Conservation (phyloP, 164 flowering plant species). For the Chimonanthus salicifolius region DNA sequence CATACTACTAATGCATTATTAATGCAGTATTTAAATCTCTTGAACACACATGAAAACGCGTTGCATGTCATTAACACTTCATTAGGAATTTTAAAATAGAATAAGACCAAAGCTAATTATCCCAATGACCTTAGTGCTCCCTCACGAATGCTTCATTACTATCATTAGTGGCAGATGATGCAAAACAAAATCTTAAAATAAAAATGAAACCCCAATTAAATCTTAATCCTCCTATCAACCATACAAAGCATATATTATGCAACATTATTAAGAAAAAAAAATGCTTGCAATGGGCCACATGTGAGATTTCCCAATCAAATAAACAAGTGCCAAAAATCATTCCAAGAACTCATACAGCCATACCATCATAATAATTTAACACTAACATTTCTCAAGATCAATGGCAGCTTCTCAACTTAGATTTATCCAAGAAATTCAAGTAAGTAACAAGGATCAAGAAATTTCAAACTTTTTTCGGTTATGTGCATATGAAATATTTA, state of each 20-base stretch:
- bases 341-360: background rate
- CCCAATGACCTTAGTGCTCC: background rate
- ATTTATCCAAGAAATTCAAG: background rate
- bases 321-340: background rate
- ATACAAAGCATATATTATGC: background rate
- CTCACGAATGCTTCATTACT: background rate
- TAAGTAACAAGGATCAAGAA: background rate
- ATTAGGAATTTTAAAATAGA: background rate
- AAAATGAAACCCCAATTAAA: background rate
- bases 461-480: too few species aligned
- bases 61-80: background rate
- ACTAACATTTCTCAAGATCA: background rate
- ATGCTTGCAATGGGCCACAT: background rate
- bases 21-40: background rate
- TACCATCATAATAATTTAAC: background rate
- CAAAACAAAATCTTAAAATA: background rate
- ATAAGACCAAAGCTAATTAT: background rate
- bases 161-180: constrained; percentile 7
- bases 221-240: background rate
- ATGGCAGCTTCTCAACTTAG: background rate
- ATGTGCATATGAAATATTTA: too few species aligned
- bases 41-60: background rate
- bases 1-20: too few species aligned
- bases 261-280: background rate
- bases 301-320: background rate